These are phyloP conservation scores for Neonectria punicea DNA, from an alignment of 2,329 filamentous ascomycete genomes.

Conservation along the genomic window DNA sequence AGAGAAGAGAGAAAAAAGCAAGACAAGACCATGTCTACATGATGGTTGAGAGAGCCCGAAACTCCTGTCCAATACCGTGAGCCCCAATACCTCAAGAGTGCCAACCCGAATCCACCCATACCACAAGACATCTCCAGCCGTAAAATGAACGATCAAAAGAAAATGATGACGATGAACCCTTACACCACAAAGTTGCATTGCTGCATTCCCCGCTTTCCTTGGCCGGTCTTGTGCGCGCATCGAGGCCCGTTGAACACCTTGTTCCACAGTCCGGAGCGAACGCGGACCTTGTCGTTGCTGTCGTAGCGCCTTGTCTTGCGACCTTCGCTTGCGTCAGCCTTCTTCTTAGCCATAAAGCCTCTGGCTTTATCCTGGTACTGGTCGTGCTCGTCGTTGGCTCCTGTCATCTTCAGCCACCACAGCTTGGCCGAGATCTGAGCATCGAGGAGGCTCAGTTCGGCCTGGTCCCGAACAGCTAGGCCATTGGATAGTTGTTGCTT, in stretches of 20 bases:
- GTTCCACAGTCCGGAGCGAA: constrained; percentile 29
- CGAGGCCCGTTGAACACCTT: constrained; percentile 33
- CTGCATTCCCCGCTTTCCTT: constrained; percentile 16
- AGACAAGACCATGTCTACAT: constrained; percentile 40
- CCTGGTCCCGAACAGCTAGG: constrained; percentile 50
- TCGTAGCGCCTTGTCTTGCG: constrained; percentile 35
- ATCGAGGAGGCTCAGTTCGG: constrained; percentile 59
- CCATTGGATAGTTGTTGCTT: constrained; percentile 34
- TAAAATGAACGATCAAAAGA: constrained; percentile 11
- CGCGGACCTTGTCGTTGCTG: constrained; percentile 29
- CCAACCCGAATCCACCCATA: constrained; percentile 28
- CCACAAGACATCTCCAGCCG: constrained; percentile 21
- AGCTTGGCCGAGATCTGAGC: constrained; percentile 67
- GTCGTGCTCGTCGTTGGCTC: constrained; percentile 58
- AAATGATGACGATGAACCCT: constrained; percentile 20
- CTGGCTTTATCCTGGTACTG: constrained; percentile 61
- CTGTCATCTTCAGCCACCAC: constrained; percentile 65
- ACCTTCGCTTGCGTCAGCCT: constrained; percentile 45
- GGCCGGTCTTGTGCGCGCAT: constrained; percentile 26
- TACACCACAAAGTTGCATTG: constrained; percentile 31
- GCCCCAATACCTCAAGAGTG: constrained; percentile 35
- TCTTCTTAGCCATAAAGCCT: constrained; percentile 52
- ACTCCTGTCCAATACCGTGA: constrained; percentile 39
- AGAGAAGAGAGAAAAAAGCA: constrained; percentile 21
- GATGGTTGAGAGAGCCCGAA: constrained; percentile 39